phyloP scores from a whole-genome alignment of 768 basidiomycete species.

The Amanita pallidorosea region DNA sequence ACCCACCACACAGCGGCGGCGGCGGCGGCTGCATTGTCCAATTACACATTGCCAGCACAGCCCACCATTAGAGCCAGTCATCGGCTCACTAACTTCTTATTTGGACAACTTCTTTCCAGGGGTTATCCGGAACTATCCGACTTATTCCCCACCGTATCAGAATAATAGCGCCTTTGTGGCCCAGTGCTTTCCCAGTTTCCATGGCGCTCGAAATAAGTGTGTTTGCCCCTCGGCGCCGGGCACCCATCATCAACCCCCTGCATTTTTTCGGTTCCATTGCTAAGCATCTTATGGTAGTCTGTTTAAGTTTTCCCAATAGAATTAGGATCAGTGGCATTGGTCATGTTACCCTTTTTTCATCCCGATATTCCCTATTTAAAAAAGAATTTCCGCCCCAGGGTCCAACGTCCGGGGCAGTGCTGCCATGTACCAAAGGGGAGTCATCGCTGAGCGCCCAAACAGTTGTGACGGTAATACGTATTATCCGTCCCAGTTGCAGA shows the following conservation, averaged over 20 bases:
- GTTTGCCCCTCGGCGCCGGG: background rate
- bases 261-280: background rate
- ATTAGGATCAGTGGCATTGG: background rate
- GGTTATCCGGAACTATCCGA: background rate
- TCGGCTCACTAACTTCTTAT: background rate
- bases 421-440: background rate
- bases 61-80: background rate
- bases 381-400: background rate
- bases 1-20: no score
- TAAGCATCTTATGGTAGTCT: background rate
- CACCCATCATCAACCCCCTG: background rate
- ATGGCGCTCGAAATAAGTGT: background rate
- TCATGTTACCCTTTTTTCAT: background rate
- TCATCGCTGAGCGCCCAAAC: no score
- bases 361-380: background rate
- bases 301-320: background rate
- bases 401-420: background rate
- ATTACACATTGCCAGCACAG: background rate
- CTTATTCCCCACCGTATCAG: background rate
- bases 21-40: no score
- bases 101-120: background rate
- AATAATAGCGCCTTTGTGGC: background rate
- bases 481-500: no score
- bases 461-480: background rate
- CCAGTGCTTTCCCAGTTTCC: background rate